Base-by-base conservation (phyloP, 2,329 filamentous ascomycete genomes). In the Sporothrix protearum region DNA sequence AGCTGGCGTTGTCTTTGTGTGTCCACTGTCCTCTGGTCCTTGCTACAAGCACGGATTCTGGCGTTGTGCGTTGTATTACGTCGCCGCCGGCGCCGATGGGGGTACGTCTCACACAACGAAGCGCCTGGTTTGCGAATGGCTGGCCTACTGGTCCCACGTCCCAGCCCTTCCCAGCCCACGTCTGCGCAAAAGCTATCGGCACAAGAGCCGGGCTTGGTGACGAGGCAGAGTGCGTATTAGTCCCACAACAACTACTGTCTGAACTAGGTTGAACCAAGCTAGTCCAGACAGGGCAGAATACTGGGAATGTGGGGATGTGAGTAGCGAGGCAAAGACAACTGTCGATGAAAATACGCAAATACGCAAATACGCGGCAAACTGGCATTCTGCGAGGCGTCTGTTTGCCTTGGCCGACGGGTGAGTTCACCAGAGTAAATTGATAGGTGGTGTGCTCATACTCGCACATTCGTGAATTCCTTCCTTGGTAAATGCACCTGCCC, bases 181-280 rank as follows among this genome's bases (percentile, higher is more conserved):
- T 22, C 36, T 39, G 57, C 57, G 10, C 59, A 64, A 19, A 63
- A 8, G 36, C 22, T 39, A 22, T 63, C n/a, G 59, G 59, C 33
- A 39, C 9, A 25, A 67, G 63, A 30, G 25, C 63, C 63, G 16
- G 42, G 63, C 25, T 33, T 25, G 53, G 53, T 69, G 68, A 69
- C 68, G 53, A 69, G 67, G 68, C 68, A 69, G 68, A 69, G 68
- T 69, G 61, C 68, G 67, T 69, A 28, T 69, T 59, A 69, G 67
- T 69, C 51, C 49, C 66, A 45, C 49, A 57, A n/a, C n/a, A n/a
- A n/a, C n/a, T n/a, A n/a, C n/a, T n/a, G n/a, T n/a, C n/a, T n/a
- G n/a, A n/a, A n/a, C n/a, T n/a, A n/a, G n/a, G n/a, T n/a, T n/a
- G n/a, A n/a, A 33, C 45, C 42, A 67, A 4, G 30, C 45, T 67